Evolutionary conservation across 441 rosid species (phyloP).

Genomic region (Syzygium syzygioides): DNA sequence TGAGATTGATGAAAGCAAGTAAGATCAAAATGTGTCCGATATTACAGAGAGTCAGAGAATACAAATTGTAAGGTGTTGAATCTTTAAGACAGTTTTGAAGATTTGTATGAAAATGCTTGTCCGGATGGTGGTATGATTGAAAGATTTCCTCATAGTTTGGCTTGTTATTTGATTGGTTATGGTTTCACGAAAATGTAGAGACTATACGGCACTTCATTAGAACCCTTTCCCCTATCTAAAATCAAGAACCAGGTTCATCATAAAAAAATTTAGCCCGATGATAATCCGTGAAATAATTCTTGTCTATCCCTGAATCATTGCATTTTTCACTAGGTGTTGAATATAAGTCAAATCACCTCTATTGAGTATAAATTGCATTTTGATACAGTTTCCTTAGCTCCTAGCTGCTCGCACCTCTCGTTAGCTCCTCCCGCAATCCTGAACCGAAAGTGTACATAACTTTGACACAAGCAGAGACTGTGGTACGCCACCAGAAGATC

Average conservation of each 20-base stretch:
- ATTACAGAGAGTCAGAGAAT: too few species aligned
- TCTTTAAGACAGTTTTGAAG: background rate
- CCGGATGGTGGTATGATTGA: background rate
- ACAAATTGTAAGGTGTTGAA: background rate
- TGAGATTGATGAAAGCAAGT: too few species aligned
- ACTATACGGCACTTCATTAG: background rate
- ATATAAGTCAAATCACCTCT: background rate
- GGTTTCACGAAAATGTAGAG: too few species aligned
- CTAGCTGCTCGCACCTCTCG: constrained; percentile 75
- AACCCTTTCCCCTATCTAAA: background rate
- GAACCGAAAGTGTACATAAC: constrained; percentile 73
- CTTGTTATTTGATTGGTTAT: background rate
- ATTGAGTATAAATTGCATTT: background rate
- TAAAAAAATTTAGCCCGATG: too few species aligned
- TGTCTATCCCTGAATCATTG: background rate
- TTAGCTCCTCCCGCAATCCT: constrained; percentile 64
- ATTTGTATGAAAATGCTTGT: background rate
- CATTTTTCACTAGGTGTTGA: background rate
- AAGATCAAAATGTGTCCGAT: too few species aligned
- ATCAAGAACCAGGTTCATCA: background rate
- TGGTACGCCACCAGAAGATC: constrained; percentile 44
- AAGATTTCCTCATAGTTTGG: background rate
- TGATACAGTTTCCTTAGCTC: background rate
- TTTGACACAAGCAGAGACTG: constrained; percentile 74
- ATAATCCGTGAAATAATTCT: background rate